These are phyloP conservation scores for Exophiala aquamarina DNA, from an alignment of 2,329 filamentous ascomycete species.

Conservation along the genomic window DNA sequence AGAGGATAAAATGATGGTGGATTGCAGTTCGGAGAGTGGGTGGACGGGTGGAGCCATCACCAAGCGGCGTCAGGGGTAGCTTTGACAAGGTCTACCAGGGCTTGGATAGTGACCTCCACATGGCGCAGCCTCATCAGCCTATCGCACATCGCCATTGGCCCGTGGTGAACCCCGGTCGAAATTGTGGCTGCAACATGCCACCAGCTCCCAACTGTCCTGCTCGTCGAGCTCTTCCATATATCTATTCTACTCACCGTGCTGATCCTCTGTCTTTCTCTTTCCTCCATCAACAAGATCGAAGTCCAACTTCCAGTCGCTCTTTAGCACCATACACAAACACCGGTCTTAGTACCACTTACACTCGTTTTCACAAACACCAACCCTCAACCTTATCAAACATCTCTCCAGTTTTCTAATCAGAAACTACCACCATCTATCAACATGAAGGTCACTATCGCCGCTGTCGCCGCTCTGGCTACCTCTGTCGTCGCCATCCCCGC, in stretches of 20 bases:
- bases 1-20: too few relatives aligned
- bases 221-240: background rate
- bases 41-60: too few relatives aligned
- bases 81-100: too few relatives aligned
- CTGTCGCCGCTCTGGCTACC: constrained; percentile 20
- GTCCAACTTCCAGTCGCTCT: constrained; percentile 26
- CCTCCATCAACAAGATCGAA: constrained; percentile 21
- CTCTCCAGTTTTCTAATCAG: constrained; percentile 22
- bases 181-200: too few relatives aligned
- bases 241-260: background rate
- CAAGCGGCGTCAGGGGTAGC: too few relatives aligned
- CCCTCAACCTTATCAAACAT: constrained; percentile 5
- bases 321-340: constrained; percentile 20
- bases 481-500: constrained; percentile 19
- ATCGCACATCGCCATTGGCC: too few relatives aligned
- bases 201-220: too few relatives aligned
- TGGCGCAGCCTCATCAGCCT: too few relatives aligned
- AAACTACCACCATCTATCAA: constrained; percentile 21
- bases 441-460: constrained; percentile 27
- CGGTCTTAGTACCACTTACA: constrained; percentile 26
- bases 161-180: too few relatives aligned
- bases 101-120: too few relatives aligned
- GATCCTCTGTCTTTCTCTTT: constrained; percentile 8
- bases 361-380: constrained; percentile 22
- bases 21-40: too few relatives aligned